Evolutionary conservation across 352 stramenopile species (phyloP), one percentile per base, ranked within the genome.

Genomic region (Phytophthora idaei): DNA sequence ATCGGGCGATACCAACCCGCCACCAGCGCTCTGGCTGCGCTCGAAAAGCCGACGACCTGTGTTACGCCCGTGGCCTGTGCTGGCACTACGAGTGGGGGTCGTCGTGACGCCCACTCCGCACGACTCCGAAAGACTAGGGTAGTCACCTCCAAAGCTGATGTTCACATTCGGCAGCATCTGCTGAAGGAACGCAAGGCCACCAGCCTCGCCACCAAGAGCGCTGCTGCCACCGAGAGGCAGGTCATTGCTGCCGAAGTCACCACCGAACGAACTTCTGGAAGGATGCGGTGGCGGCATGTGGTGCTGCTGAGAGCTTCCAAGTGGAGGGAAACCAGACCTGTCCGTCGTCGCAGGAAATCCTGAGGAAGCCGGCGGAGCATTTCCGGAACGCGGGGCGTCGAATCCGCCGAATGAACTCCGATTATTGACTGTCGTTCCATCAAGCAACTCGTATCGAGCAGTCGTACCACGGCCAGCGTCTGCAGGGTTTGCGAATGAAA

Each of bases 101-200:
- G 27, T 53, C 1, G 57, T 41, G 42, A 32, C 31, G 27, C 36
- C 57, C 54, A 74, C 21, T 29, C 31, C 64, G 21, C 39, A 65
- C 17, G 62, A 45, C 29, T 45, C 57, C 28, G 46, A 41, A n/a
- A 67, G 15, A 29, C 56, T 76, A 12, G 73, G 63, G 45, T 87
- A 93, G 46, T 93, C 82, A 17, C 83, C 82, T n/a, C 87, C 85
- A 53, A 83, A 92, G 74, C 87, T 95, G 53, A 95, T 95, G 74
- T 95, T 93, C 31, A 95, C 87, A 56, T 95, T 95, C 9, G 87
- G 87, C 15, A 95, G 81, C 87, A 95, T 95, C 61, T 93, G 83
- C 79, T 95, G 87, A 29, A 95, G 71, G 64, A 93, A 95, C 39
- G 85, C 87, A 1, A 95, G 70, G 0, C 87, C 87, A 14, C 61